Evolutionary conservation across 495 filamentous ascomycete genomes (phyloP).

Genomic region (Penicillium parvum): DNA sequence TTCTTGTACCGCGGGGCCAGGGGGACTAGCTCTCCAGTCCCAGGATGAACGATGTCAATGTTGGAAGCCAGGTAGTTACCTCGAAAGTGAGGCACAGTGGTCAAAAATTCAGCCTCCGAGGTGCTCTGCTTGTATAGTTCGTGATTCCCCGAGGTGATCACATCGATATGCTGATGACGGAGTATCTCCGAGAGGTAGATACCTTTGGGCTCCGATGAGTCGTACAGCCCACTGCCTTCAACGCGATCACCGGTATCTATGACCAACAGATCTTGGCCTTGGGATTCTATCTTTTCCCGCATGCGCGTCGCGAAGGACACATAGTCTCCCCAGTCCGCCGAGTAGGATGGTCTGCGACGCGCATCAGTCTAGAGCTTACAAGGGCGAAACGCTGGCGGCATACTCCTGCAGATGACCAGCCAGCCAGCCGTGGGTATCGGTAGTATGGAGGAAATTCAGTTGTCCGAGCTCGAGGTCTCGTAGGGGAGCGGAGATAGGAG

Average conservation of each 20-base stretch:
- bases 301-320: slow-evolving; percentile 86
- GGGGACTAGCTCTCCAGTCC: slow-evolving; percentile 63
- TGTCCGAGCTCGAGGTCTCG: slow-evolving; percentile 84
- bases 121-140: slow-evolving; percentile 83
- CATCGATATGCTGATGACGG: slow-evolving; percentile 73
- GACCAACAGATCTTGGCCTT: slow-evolving; percentile 77
- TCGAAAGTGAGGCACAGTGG: slow-evolving; percentile 73
- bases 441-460: slow-evolving; percentile 92
- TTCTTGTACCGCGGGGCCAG: slow-evolving; percentile 79
- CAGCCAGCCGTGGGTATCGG: slow-evolving; percentile 94
- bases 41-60: slow-evolving; percentile 77
- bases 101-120: slow-evolving; percentile 67
- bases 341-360: slow-evolving; percentile 66
- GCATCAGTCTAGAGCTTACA: slow-evolving; percentile 21
- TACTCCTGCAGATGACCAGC: slow-evolving; percentile 89
- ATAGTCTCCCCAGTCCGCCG: slow-evolving; percentile 97
- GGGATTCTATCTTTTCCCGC: slow-evolving; percentile 67
- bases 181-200: slow-evolving; percentile 83
- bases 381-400: slow-evolving; percentile 17
- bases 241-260: slow-evolving; percentile 92
- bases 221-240: slow-evolving; percentile 96
- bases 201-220: slow-evolving; percentile 81
- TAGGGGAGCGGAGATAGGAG: slow-evolving; percentile 75
- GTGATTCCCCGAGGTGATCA: slow-evolving; percentile 89
- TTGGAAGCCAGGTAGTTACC: slow-evolving; percentile 83